Evolutionary conservation across 2,329 filamentous ascomycete genomes (phyloP).

Genomic region (Fusarium xylarioides): DNA sequence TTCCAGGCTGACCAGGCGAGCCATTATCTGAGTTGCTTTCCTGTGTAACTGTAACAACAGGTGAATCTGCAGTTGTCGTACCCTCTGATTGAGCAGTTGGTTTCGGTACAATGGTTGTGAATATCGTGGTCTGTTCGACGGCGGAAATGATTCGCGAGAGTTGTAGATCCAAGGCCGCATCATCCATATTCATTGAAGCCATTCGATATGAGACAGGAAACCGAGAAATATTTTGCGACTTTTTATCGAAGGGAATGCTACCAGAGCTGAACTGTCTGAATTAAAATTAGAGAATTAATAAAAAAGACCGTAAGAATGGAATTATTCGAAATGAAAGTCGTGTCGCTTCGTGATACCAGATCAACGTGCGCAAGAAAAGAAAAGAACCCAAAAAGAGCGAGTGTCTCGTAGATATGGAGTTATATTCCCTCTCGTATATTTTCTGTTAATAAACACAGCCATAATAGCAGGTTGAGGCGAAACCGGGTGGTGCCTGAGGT

Average conservation of each 20-base stretch:
- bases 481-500: slow-evolving; percentile 36
- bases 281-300: slow-evolving; percentile 18
- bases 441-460: neutral
- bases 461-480: slow-evolving; percentile 18
- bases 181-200: slow-evolving; percentile 17
- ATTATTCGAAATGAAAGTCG: slow-evolving; percentile 25
- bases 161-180: slow-evolving; percentile 24
- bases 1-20: neutral
- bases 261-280: slow-evolving; percentile 16
- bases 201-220: neutral
- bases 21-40: neutral
- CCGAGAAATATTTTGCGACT: neutral
- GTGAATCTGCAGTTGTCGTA: neutral
- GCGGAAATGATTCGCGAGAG: slow-evolving; percentile 37
- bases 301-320: slow-evolving; percentile 19
- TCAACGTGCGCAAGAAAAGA: slow-evolving; percentile 17
- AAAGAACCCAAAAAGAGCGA: neutral
- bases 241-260: neutral
- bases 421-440: neutral
- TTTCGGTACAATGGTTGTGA: slow-evolving; percentile 34
- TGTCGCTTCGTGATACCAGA: slow-evolving; percentile 24
- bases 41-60: slow-evolving; percentile 19
- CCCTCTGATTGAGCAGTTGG: slow-evolving; percentile 5
- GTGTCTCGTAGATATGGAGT: slow-evolving; percentile 14
- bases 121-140: slow-evolving; percentile 35